Percentiles rank a stretch among this genome's conserved stretches.
Evolutionary conservation across 139 green algal species (phyloP).

Genomic region (Tetratostichococcus sp.): DNA sequence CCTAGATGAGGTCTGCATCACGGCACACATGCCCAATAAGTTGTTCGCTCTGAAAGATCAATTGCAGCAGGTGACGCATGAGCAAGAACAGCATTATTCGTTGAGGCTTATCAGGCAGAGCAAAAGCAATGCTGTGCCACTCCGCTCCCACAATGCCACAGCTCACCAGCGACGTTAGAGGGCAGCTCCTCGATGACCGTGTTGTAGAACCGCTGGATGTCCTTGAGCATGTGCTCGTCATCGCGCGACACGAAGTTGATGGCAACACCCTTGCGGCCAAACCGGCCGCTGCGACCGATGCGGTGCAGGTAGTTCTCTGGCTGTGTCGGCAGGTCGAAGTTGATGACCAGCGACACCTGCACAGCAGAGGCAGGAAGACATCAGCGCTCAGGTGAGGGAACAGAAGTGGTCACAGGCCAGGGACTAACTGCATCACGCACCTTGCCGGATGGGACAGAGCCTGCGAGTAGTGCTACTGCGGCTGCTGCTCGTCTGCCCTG

Average conservation of each 20-base stretch:
- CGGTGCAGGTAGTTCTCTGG: slow-evolving; percentile 99
- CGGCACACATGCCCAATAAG: background rate
- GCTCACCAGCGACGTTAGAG: slow-evolving; percentile 87
- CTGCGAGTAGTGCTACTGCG: no score
- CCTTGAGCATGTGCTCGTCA: slow-evolving; percentile 90
- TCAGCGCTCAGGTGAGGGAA: no score
- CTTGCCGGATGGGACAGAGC: no score
- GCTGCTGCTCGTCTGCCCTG: no score
- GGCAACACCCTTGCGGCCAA: slow-evolving; percentile 97
- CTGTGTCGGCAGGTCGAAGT: slow-evolving; percentile 99
- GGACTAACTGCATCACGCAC: no score
- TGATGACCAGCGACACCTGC: slow-evolving; percentile 99
- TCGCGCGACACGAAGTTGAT: slow-evolving; percentile 99
- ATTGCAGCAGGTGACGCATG: slow-evolving; percentile 60
- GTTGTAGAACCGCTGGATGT: slow-evolving; percentile 99
- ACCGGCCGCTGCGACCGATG: slow-evolving; percentile 89
- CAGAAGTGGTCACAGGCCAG: no score
- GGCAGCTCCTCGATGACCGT: slow-evolving; percentile 98
- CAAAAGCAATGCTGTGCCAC: no score
- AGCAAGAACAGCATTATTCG: no score
- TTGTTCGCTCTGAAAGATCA: no score
- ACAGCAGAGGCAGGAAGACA: background rate
- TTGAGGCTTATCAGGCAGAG: no score
- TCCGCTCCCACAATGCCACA: no score
- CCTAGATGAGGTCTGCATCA: background rate